Base-by-base conservation (phyloP, 148 eudicot species). In the Fallopia convolvulus region DNA sequence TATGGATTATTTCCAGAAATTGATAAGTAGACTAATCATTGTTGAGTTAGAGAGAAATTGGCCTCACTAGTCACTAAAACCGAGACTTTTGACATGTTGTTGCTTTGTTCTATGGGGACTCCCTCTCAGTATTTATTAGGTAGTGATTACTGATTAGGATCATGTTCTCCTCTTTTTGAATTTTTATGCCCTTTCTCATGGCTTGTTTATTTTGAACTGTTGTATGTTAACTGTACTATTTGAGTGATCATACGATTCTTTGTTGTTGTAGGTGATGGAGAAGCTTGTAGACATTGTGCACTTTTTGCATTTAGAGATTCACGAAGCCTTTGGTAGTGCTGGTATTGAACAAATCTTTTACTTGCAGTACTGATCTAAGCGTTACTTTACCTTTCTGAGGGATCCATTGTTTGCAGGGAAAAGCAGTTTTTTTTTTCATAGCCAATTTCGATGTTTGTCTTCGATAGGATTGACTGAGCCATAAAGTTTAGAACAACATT, bases 221-320 rank as follows among this genome's bases (percentile, higher is more conserved):
- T 58, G 0, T 58, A 58, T 58, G 12, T 1, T 58, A 58, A 58
- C n/a, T 21, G 66, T 58, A 58, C 33, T 58, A 58, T 58, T 58
- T 58, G 33, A 23, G 11, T 21, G 23, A 20, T 58, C 32, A 21
- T 50, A 72, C 82, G 32, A 39, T 23, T 55, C 30, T 11, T 46
- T 61, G n/a, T 39, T 74, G 46, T 70, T 79, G 71, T 18, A 75
- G 74, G 86, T 90, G 53, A 86, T 90, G 89, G 91, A 80, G 84
- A 88, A 85, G 78, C 93, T 90, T 75, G 91, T 83, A 56, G 93
- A 90, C 76, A 76, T 85, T 60, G 89, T 86, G 52, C 82, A 85
- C 42, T 83, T 77, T 72, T 61, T 90, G 79, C 84, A 88, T 79
- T 77, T 76, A 83, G 88, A 83, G 82, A 86, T 88, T 72, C 82